Evolutionary conservation across 1,139 yeast species (phyloP), one percentile per base, ranked within the genome.

Genomic region (Suhomyces taliae): DNA sequence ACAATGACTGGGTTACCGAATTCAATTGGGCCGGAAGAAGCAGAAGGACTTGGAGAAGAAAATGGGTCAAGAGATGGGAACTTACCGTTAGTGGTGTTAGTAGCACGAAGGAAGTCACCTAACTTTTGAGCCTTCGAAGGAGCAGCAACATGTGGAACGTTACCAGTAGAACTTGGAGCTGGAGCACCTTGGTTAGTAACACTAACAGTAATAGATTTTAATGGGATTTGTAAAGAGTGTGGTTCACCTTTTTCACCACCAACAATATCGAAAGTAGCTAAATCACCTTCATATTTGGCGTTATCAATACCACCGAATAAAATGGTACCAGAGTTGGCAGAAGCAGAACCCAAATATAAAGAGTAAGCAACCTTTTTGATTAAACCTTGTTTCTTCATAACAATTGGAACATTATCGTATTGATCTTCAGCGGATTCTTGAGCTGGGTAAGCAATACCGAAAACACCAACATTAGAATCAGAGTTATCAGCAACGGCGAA

Each of bases 401-500:
- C 55, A 34, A 53, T 49, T 6, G 74, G 74, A 35, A 67, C 47
- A 45, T 67, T 66, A 41, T 51, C 43, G 47, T 66, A 65, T 37
- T 43, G 37, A 50, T 64, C 39, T 54, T 29, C 44, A 38, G 36
- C 29, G 27, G 48, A 45, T 44, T 54, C 57, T 45, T 46, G 49
- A n/a, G 24, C 39, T 46, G 45, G 56, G 57, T 57, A 72, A 11
- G 87, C 87, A 50, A 84, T 78, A 34, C 89, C 90, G 41, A 83
- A 65, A 27, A 84, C 85, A 44, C 86, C 86, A 46, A 74, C 74
- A 7, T 74, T 62, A 10, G 85, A 77, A 56, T 78, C 77, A 5
- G 85, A 67, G 34, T 62, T 58, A 54, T 76, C 76, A 27, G 85
- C 86, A 19, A 82, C 78, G 3, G 87, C 90, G 54, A 84, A 74